These are phyloP conservation scores for Hymenoscyphus salicellus DNA, from an alignment of 2,329 filamentous ascomycete species.

Conservation along the genomic window DNA sequence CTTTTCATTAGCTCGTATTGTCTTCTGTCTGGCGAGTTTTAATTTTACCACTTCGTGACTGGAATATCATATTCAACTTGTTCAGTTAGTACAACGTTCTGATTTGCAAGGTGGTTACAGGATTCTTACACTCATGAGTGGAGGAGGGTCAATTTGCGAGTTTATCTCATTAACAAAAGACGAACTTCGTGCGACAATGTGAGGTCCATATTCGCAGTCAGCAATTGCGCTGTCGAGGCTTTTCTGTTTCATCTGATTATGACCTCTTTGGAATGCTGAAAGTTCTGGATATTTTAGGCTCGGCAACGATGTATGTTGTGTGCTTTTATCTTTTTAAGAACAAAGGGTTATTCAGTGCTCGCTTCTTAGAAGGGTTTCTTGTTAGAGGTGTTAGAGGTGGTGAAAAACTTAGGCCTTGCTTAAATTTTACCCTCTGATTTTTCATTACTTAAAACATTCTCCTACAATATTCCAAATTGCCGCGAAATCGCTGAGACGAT, in stretches of 20 bases:
- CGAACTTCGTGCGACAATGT: not conserved
- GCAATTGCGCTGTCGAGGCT: not conserved
- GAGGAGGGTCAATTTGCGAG: not conserved
- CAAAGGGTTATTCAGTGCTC: not conserved
- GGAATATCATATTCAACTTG: not conserved
- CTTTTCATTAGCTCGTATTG: not conserved
- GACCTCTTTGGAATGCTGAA: not conserved
- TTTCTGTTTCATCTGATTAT: not conserved
- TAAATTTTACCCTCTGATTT: too few relatives aligned
- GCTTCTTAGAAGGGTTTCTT: too few relatives aligned
- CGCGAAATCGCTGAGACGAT: too few relatives aligned
- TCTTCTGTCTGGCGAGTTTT: not conserved
- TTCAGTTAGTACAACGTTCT: not conserved
- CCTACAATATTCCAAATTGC: too few relatives aligned
- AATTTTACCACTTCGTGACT: not conserved
- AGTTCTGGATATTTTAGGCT: not conserved
- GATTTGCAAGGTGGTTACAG: not conserved
- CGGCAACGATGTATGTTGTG: not conserved
- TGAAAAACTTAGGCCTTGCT: too few relatives aligned
- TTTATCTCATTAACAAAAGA: not conserved
- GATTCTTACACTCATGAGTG: not conserved
- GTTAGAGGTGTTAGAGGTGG: too few relatives aligned
- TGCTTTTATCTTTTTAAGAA: not conserved
- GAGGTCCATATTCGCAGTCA: not conserved
- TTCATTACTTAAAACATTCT: too few relatives aligned